Percentiles rank a stretch among this genome's conserved stretches.
Evolutionary conservation across 306 rosid genomes (phyloP).

Genomic region (Cicer yamashitae): DNA sequence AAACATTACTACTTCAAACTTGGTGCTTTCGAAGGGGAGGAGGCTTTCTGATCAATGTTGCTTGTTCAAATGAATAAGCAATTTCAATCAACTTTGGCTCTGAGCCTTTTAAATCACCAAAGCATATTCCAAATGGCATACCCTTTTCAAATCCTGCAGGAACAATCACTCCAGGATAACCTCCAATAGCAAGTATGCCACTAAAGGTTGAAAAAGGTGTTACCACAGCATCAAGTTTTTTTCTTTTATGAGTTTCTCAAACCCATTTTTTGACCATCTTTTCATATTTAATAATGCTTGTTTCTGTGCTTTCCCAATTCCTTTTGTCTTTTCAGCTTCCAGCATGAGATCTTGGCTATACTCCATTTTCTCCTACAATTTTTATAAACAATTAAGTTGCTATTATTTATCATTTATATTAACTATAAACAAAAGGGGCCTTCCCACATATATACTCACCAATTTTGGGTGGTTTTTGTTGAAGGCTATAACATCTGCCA

Average conservation of each 20-base stretch:
- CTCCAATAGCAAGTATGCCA: conserved; percentile 63
- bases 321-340: conserved; percentile 45
- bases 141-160: conserved; percentile 65
- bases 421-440: neutral
- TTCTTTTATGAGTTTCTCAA: conserved; percentile 49
- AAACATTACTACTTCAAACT: neutral
- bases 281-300: conserved; percentile 39
- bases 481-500: conserved; percentile 64
- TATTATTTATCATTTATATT: neutral
- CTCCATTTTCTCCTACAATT: conserved; percentile 51
- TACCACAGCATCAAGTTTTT: conserved; percentile 63
- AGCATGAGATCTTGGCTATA: conserved; percentile 49
- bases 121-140: conserved; percentile 66
- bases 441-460: conserved; percentile 42
- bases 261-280: conserved; percentile 40
- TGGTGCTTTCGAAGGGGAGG: conserved; percentile 50
- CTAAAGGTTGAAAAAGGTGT: conserved; percentile 38
- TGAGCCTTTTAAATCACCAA: conserved; percentile 68
- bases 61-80: conserved; percentile 72
- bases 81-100: conserved; percentile 71
- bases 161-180: conserved; percentile 70
- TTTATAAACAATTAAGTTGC: neutral
- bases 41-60: conserved; percentile 64
- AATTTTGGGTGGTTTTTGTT: conserved; percentile 49
- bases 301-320: conserved; percentile 33